Evolutionary conservation across 148 eudicot genomes (phyloP).

Genomic region (Polygonum maritimum): DNA sequence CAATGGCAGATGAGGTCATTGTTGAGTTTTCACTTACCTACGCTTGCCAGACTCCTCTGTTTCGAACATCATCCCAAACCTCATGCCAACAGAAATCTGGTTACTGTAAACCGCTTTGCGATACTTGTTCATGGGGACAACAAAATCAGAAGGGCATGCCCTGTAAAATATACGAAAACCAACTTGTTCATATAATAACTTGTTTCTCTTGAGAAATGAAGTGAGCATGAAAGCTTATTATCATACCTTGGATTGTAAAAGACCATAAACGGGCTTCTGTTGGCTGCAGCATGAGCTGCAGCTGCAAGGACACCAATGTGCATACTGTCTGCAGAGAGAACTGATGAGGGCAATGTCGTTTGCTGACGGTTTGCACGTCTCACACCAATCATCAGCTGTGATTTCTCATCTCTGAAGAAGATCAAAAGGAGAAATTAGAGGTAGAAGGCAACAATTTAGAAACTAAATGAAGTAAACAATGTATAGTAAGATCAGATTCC

Average conservation of each 20-base stretch:
- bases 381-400: slow-evolving; percentile 80
- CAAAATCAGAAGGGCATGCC: slow-evolving; percentile 98
- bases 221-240: neutral
- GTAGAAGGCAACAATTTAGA: neutral
- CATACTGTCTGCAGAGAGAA: slow-evolving; percentile 96
- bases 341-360: slow-evolving; percentile 84
- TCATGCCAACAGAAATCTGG: slow-evolving; percentile 83
- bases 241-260: slow-evolving; percentile 87
- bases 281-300: slow-evolving; percentile 94
- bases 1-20: slow-evolving; percentile 5
- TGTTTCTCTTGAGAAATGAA: neutral
- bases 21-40: slow-evolving; percentile 35
- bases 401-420: slow-evolving; percentile 68
- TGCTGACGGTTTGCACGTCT: slow-evolving; percentile 92
- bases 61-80: slow-evolving; percentile 99
- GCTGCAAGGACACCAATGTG: slow-evolving; percentile 99
- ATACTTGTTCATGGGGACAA: slow-evolving; percentile 66
- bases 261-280: slow-evolving; percentile 65
- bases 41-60: slow-evolving; percentile 89
- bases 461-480: neutral
- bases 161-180: slow-evolving; percentile 22
- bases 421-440: neutral
- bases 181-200: neutral
- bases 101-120: slow-evolving; percentile 68
- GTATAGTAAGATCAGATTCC: neutral